Conservation (phyloP, 75 land plant genomes). For the Selaginella tamariscina region DNA sequence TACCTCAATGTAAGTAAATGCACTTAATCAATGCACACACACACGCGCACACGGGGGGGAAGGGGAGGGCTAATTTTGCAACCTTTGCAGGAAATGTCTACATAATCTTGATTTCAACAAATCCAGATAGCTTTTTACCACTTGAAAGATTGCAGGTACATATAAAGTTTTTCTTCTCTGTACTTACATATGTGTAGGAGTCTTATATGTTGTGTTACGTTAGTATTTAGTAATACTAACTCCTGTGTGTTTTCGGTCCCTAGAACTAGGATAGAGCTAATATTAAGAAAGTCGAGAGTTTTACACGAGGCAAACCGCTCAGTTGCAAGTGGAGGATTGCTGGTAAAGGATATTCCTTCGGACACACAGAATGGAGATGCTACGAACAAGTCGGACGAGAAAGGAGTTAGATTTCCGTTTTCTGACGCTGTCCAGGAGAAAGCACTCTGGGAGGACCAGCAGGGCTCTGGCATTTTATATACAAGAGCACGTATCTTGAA, state of each 20-base stretch:
- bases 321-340: constrained; percentile 62
- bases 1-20: constrained; percentile 82
- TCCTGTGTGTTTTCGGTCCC: too few relatives aligned
- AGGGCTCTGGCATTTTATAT: constrained; percentile 98
- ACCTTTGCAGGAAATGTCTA: constrained; percentile 53
- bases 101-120: constrained; percentile 72
- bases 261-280: constrained; percentile 71
- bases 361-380: constrained; percentile 24
- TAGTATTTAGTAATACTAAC: too few relatives aligned
- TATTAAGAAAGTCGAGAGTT: constrained; percentile 77
- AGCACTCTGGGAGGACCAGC: constrained; percentile 56
- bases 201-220: not conserved
- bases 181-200: not conserved
- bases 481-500: constrained; percentile 68
- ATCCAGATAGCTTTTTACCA: constrained; percentile 84
- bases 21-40: too few relatives aligned
- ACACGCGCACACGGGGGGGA: too few relatives aligned
- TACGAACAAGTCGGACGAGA: not conserved
- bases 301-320: constrained; percentile 75
- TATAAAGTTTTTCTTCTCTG: not conserved
- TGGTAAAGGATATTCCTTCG: constrained; percentile 69
- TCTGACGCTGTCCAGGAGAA: not conserved
- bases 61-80: too few relatives aligned
- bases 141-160: constrained; percentile 92
- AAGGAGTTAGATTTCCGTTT: too few relatives aligned